Percentiles rank a stretch among this genome's conserved stretches.
phyloP scores from a whole-genome alignment of 352 stramenopile genomes.

The Phytopythium sindhum region DNA sequence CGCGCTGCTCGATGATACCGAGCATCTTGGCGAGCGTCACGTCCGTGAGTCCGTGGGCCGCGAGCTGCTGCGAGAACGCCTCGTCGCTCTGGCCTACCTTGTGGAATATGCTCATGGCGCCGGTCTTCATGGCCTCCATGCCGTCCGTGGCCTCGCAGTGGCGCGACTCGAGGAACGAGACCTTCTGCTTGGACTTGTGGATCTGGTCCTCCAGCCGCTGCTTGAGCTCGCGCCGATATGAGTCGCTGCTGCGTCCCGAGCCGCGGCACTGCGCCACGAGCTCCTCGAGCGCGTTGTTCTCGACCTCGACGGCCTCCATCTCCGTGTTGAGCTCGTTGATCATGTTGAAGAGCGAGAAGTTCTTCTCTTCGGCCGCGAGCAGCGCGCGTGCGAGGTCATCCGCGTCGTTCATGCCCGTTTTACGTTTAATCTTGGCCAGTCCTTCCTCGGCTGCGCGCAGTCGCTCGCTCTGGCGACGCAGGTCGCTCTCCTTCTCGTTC shows the following conservation, averaged over 20 bases:
- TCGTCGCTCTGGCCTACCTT: slow-evolving; percentile 77
- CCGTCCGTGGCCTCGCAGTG: slow-evolving; percentile 59
- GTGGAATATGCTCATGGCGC: slow-evolving; percentile 76
- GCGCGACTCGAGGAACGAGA: slow-evolving; percentile 56
- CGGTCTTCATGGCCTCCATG: slow-evolving; percentile 71
- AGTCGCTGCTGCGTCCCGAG: slow-evolving; percentile 55
- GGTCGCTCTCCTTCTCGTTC: slow-evolving; percentile 71
- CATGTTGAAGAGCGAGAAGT: slow-evolving; percentile 94
- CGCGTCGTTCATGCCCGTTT: slow-evolving; percentile 82
- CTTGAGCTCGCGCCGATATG: slow-evolving; percentile 52
- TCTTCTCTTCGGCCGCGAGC: slow-evolving; percentile 90
- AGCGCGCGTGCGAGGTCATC: slow-evolving; percentile 84
- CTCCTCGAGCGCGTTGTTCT: slow-evolving; percentile 73
- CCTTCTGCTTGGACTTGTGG: slow-evolving; percentile 80
- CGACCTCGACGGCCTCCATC: slow-evolving; percentile 85
- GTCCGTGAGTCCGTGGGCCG: slow-evolving; percentile 71
- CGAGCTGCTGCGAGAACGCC: slow-evolving; percentile 63
- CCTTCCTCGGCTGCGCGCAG: slow-evolving; percentile 76
- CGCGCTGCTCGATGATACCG: slow-evolving; percentile 81
- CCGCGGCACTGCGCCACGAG: slow-evolving; percentile 59
- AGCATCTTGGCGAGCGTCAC: slow-evolving; percentile 79
- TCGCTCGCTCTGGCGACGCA: slow-evolving; percentile 67
- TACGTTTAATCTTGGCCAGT: slow-evolving; percentile 86
- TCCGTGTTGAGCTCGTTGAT: slow-evolving; percentile 93
- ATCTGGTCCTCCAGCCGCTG: slow-evolving; percentile 80